These are phyloP conservation scores for Lithohypha guttulata DNA, from an alignment of 2,329 filamentous ascomycete species.

Conservation along the genomic window DNA sequence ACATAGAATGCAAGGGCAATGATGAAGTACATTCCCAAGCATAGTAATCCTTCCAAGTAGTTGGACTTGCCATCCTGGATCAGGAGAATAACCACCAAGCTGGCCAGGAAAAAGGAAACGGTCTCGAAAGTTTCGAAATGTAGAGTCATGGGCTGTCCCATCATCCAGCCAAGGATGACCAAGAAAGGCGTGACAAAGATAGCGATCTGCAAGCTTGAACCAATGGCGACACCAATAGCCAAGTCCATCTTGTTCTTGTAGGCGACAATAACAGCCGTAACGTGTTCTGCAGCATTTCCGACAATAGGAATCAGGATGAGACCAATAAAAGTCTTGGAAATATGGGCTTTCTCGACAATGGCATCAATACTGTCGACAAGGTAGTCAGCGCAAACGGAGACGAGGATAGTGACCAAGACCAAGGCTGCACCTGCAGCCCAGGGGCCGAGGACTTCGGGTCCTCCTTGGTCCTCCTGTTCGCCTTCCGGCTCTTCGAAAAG, in stretches of 20 bases:
- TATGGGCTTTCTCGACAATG: conserved; percentile 57
- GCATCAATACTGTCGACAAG: conserved; percentile 65
- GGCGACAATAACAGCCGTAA: conserved; percentile 69
- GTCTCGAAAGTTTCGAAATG: conserved; percentile 75
- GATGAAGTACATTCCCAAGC: conserved; percentile 42
- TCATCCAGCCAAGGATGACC: conserved; percentile 70
- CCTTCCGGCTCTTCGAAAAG: conserved; percentile 50
- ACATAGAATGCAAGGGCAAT: conserved; percentile 40
- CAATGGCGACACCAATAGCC: conserved; percentile 70
- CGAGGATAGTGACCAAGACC: conserved; percentile 57
- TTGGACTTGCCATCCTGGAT: conserved; percentile 76
- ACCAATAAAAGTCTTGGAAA: conserved; percentile 74
- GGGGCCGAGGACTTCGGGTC: conserved; percentile 48
- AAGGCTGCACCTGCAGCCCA: conserved; percentile 56
- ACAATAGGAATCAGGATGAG: conserved; percentile 70
- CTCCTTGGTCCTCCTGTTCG: conserved; percentile 25
- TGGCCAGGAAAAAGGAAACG: conserved; percentile 64
- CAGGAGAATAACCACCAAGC: conserved; percentile 60
- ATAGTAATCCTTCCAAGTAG: conserved; percentile 72
- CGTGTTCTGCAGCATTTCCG: conserved; percentile 70
- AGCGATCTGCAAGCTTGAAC: conserved; percentile 72
- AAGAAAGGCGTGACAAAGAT: conserved; percentile 70
- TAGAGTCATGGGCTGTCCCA: conserved; percentile 61
- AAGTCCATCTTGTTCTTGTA: conserved; percentile 58
- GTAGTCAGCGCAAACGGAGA: conserved; percentile 65